Percentiles rank a stretch among this genome's conserved stretches.
Conservation (phyloP, 2,329 filamentous ascomycete species). For the Laburnicola sp. region DNA sequence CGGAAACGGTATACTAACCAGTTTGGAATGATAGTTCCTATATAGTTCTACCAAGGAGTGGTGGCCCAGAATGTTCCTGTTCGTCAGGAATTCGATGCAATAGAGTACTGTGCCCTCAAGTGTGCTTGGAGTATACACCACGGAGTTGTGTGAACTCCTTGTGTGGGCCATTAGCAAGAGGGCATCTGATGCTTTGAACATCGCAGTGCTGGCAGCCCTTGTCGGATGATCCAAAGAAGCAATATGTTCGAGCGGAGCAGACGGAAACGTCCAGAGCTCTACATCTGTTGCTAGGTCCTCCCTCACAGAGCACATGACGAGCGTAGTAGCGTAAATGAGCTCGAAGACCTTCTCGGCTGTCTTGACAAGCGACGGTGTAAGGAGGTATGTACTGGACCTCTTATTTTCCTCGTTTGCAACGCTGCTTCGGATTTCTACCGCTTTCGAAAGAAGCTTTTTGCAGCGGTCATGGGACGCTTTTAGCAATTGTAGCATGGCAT, state of each 20-base stretch:
- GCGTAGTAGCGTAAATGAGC: slow-evolving; percentile 6
- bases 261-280: no score
- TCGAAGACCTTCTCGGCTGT: slow-evolving; percentile 7
- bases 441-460: slow-evolving; percentile 5
- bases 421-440: slow-evolving; percentile 6
- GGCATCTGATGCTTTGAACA: slow-evolving; percentile 7
- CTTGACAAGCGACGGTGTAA: slow-evolving; percentile 7
- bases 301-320: no score
- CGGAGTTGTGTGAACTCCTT: neutral
- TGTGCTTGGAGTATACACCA: slow-evolving; percentile 1
- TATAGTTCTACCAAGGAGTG: slow-evolving; percentile 1
- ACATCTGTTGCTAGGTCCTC: no score
- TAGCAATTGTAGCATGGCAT: neutral
- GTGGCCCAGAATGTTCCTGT: neutral
- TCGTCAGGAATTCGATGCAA: neutral
- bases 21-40: slow-evolving; percentile 1
- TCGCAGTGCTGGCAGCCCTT: neutral
- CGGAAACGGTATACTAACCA: slow-evolving; percentile 1
- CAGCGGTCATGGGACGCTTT: neutral
- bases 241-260: neutral
- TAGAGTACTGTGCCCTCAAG: neutral
- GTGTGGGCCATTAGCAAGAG: slow-evolving; percentile 11
- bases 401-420: slow-evolving; percentile 8
- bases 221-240: slow-evolving; percentile 5
- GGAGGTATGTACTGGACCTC: neutral